Conservation (phyloP, 108 stramenopile species). For the Pseudonitzschia pungens region DNA sequence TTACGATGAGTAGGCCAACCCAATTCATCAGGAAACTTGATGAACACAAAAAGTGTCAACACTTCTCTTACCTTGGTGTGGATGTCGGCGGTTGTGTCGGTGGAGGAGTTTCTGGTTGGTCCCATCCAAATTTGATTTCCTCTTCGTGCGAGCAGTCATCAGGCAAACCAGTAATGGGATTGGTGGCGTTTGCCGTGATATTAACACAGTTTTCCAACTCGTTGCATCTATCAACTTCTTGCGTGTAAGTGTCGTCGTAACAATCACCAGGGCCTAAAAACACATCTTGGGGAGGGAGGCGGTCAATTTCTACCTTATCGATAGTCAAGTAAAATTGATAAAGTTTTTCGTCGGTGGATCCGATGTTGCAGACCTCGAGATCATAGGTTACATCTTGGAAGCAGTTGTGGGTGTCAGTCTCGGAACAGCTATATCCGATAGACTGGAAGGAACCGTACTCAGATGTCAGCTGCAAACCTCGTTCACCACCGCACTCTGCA, state of each 20-base stretch:
- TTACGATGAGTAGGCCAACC: not conserved
- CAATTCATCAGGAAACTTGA: too few species aligned
- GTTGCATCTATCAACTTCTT: conserved; percentile 15
- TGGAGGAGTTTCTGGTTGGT: conserved; percentile 13
- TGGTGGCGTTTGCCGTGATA: conserved; percentile 19
- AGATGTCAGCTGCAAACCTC: conserved; percentile 12
- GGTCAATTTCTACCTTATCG: conserved; percentile 7
- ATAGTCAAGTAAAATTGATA: conserved; percentile 19
- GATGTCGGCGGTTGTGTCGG: conserved; percentile 23
- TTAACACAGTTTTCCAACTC: conserved; percentile 20
- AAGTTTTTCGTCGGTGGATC: conserved; percentile 16
- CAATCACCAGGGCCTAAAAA: conserved; percentile 21
- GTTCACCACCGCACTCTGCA: conserved; percentile 6
- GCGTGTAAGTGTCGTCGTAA: not conserved
- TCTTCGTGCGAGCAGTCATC: conserved; percentile 10
- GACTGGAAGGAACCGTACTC: conserved; percentile 24
- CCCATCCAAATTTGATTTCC: conserved; percentile 22
- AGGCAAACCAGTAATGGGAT: conserved; percentile 13
- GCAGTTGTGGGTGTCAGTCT: conserved; percentile 28
- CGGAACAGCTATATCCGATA: conserved; percentile 28
- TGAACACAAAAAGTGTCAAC: not conserved
- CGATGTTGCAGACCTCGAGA: conserved; percentile 29
- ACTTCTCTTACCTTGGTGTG: conserved; percentile 10
- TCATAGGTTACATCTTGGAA: conserved; percentile 21
- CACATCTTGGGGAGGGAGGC: conserved; percentile 15